Conservation (phyloP, 176 grass and related monocot genomes). For the Thinopyrum elongatum region DNA sequence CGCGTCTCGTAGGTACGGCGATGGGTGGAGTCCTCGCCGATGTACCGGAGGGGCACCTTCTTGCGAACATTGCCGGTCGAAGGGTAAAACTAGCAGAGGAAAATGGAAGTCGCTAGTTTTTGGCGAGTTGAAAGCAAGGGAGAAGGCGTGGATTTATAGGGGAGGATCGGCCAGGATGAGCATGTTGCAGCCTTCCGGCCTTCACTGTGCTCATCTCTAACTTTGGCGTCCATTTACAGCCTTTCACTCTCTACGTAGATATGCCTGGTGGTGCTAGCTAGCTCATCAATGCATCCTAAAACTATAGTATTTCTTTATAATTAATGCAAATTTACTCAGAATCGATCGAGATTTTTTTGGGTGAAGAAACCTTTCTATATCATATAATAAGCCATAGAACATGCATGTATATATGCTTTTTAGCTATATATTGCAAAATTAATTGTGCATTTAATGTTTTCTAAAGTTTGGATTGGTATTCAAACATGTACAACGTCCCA, state of each 20-base stretch:
- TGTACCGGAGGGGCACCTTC: constrained; percentile 32
- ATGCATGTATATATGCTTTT: not conserved
- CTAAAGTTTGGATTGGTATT: not conserved
- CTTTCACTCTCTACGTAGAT: not conserved
- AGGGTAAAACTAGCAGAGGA: not conserved
- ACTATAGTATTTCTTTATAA: not conserved
- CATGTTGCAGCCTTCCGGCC: not conserved
- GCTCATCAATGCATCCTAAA: not conserved
- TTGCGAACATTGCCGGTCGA: constrained; percentile 25
- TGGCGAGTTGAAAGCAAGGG: not conserved
- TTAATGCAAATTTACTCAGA: too few relatives aligned
- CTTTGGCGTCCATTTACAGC: not conserved
- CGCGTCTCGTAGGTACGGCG: constrained; percentile 27
- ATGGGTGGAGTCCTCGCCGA: not conserved
- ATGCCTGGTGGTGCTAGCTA: too few relatives aligned
- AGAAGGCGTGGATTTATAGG: not conserved
- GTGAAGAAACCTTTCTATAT: too few relatives aligned
- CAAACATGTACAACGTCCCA: not conserved
- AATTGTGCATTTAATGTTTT: not conserved
- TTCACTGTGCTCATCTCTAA: not conserved
- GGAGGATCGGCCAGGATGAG: not conserved
- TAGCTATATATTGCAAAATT: not conserved
- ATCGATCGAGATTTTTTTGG: too few relatives aligned
- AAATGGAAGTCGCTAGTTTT: not conserved
- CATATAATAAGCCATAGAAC: too few relatives aligned